Evolutionary conservation across 2,329 filamentous ascomycete genomes (phyloP).

Genomic region (Claviceps pazoutovae): DNA sequence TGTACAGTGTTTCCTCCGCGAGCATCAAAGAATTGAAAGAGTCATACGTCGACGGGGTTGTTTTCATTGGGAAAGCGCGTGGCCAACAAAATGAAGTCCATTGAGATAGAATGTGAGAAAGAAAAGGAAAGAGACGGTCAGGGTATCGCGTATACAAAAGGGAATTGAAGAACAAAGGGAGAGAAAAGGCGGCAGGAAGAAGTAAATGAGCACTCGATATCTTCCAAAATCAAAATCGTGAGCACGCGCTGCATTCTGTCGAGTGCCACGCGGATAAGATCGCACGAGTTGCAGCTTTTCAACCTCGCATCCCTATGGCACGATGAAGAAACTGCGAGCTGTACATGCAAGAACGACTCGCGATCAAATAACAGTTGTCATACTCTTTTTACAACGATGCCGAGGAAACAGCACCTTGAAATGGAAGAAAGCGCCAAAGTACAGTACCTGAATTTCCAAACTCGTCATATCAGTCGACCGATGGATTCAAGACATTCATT

Average conservation of each 20-base stretch:
- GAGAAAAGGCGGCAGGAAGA: not conserved
- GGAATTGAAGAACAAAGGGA: not conserved
- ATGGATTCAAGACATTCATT: constrained; percentile 11
- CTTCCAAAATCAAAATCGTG: not conserved
- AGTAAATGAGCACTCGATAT: no score
- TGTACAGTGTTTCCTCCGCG: not conserved
- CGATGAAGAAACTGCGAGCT: no score
- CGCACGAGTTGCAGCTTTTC: not conserved
- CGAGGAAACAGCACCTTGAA: not conserved
- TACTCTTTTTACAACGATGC: not conserved
- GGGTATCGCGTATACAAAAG: not conserved
- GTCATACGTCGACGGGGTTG: not conserved
- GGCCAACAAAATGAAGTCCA: not conserved
- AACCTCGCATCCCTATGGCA: no score
- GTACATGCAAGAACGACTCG: no score
- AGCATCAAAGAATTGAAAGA: constrained; percentile 1
- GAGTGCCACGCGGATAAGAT: not conserved
- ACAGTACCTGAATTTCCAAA: not conserved
- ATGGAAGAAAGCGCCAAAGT: not conserved
- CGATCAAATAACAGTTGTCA: not conserved
- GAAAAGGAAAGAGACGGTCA: not conserved
- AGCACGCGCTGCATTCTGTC: not conserved
- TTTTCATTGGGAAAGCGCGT: not conserved
- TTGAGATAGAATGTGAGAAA: not conserved
- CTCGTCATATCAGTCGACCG: not conserved